Percentiles rank a stretch among this genome's conserved stretches.
Conservation (phyloP, 257 asterid genomes). For the Nicotiana obtusifolia region DNA sequence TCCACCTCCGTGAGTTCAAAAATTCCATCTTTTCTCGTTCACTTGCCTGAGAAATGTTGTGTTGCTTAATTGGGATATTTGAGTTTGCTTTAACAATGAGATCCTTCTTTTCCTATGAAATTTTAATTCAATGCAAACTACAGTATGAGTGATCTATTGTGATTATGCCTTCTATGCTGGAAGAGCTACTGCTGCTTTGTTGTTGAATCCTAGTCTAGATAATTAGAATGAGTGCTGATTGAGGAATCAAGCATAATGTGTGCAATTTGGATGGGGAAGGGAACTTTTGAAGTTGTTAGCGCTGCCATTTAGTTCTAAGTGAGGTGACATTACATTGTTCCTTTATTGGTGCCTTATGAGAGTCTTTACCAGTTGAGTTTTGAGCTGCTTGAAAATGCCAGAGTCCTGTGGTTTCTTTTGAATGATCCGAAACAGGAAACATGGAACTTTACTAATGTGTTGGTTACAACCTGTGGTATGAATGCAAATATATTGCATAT, state of each 20-base stretch:
- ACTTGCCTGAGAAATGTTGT: background rate
- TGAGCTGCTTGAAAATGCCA: background rate
- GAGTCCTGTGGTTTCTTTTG: background rate
- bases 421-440: background rate
- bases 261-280: background rate
- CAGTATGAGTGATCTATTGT: background rate
- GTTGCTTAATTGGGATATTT: background rate
- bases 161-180: background rate
- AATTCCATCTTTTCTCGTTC: background rate
- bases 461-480: background rate
- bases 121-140: background rate
- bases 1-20: slow-evolving; percentile 56
- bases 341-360: background rate
- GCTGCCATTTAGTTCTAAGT: background rate
- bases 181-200: background rate
- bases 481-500: background rate
- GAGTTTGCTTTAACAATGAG: background rate
- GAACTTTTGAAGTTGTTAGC: background rate
- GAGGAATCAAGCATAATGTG: background rate
- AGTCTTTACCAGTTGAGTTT: background rate
- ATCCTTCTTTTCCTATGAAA: background rate
- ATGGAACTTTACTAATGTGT: background rate
- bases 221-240: background rate
- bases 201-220: background rate
- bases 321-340: background rate